Evolutionary conservation across 495 filamentous ascomycete species (phyloP), one percentile per base, ranked within the genome.

Genomic region (Cladorrhinum samala): DNA sequence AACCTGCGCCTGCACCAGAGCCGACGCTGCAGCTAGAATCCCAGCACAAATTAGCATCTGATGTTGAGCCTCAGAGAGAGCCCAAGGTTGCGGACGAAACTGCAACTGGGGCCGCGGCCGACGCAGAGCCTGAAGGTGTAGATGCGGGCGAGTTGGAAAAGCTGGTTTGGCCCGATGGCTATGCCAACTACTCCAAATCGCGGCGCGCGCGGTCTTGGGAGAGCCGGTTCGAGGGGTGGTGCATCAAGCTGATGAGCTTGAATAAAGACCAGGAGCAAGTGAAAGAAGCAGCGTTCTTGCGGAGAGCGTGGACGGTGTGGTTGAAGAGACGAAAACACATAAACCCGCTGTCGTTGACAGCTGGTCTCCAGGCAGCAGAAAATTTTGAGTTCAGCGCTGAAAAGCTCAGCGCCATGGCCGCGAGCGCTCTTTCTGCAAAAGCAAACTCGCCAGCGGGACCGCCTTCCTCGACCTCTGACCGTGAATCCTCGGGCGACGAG

Each of bases 291-390:
- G 52, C 18, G 7, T 37, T 61, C 2, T 20, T 66, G 17, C 36
- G 51, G 17, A 44, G 33, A n/a, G 57, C 60, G 9, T 66, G 63
- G 63, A 19, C 14, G 19, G 13, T 8, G n/a, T 66, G 63, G 63
- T 25, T 66, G 47, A 46, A 56, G 21, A 17, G 49, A 2, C 46
- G 45, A 1, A 27, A 11, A 2, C 27, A 42, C 2, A 30, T 54
- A 8, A 30, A 41, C 50, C 19, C 14, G 45, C 13, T 36, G 9
- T 2, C 9, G 8, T 39, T 38, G 37, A 5, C 46, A 24, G 13
- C 24, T 24, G 50, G 18, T 17, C 5, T 53, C 24, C 24, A 30
- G 9, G 45, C 36, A 14, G 49, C 50, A 2, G 25, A 27, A 1
- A 51, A 50, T 3, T 40, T 37, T 18, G 14, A 44, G 1, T 41